Evolutionary conservation across 306 rosid species (phyloP), one percentile per base, ranked within the genome.

Genomic region (Pyrus pyrifolia): DNA sequence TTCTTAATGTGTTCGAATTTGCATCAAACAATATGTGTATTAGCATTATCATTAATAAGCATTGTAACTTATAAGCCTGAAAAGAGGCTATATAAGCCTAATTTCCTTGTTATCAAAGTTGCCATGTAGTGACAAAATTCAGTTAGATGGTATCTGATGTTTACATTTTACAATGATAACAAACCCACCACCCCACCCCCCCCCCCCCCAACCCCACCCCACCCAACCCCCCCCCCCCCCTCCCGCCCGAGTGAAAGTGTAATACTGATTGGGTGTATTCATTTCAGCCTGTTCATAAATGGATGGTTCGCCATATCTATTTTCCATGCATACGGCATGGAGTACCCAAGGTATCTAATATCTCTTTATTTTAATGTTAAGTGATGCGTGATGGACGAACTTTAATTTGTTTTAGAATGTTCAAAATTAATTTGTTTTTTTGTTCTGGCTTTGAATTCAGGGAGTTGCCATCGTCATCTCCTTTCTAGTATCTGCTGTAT

Each of bases 231-330:
- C 31, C 33, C 33, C 33, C 33, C 33, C 0, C 33, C 5, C 33
- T 3, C 4, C 33, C 19, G 46, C 7, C 27, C 11, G 2, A 21
- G 70, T 64, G n/a, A 4, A 46, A 46, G 73, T 69, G 62, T 45
- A 52, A 17, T 29, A 74, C 23, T 74, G 18, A 74, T 62, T 46
- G 44, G 67, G 49, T 62, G 18, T 63, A 40, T 45, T 72, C 44
- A 15, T 66, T 81, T 72, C 91, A 96, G 99, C 99, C 99, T 79
- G 98, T 96, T 79, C 97, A 96, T 85, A 96, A 87, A 79, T 96
- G 99, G 99, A 92, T 96, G 98, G 72, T 92, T 78, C 99, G 99
- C 42, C 99, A 96, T 82, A 72, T 96, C 70, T 96, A 91, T 79
- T 86, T 92, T 78, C 99, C 99, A 69, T 96, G 99, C 85, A 67